phyloP scores from a whole-genome alignment of 345 rosid species.

The Arabidopsis suecica region DNA sequence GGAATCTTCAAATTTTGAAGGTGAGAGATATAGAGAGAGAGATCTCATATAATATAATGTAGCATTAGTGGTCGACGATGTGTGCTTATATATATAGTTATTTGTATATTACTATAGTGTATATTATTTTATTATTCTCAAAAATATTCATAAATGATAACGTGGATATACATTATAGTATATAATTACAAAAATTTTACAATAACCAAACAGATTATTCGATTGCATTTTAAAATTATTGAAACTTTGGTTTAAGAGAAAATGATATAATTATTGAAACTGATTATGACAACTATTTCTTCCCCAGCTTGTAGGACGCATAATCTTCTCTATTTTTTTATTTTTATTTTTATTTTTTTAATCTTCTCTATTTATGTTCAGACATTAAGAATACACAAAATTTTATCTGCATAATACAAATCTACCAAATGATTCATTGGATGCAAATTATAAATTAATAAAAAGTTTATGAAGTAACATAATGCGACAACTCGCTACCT shows the following conservation, averaged over 20 bases:
- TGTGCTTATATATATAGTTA: constrained; percentile 31
- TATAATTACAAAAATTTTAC: background rate
- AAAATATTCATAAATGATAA: background rate
- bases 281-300: constrained; percentile 21
- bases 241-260: background rate
- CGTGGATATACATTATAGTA: background rate
- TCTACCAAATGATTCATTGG: constrained; percentile 17
- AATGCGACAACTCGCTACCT: constrained; percentile 40
- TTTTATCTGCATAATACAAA: background rate
- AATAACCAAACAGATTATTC: background rate
- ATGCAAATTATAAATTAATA: background rate
- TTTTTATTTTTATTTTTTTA: background rate
- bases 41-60: background rate
- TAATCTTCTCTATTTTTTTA: background rate
- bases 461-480: background rate
- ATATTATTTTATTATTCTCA: too few relatives aligned
- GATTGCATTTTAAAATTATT: background rate
- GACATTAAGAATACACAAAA: background rate
- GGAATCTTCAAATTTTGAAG: constrained; percentile 8
- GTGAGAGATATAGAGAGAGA: constrained; percentile 7
- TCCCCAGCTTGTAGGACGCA: constrained; percentile 45
- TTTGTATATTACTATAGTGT: too few relatives aligned
- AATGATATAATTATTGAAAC: background rate
- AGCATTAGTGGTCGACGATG: constrained; percentile 16
- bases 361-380: background rate